Evolutionary conservation across 148 eudicot genomes (phyloP).

Genomic region (Chenopodium album): DNA sequence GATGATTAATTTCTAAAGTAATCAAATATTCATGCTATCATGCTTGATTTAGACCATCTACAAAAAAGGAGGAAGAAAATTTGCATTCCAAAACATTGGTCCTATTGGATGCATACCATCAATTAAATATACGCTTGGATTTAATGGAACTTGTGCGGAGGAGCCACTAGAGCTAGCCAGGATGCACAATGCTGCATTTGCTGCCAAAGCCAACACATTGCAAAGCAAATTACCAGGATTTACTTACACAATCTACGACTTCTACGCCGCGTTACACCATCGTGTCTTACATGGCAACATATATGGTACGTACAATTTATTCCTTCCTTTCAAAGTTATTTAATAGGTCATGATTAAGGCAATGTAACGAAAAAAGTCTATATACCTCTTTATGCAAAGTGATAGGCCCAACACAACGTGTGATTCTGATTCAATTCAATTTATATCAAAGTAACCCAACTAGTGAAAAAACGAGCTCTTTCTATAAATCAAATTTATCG

Average conservation of each 20-base stretch:
- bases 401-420: too few relatives aligned
- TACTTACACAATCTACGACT: constrained; percentile 37
- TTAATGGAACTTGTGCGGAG: constrained; percentile 20
- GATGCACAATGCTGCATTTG: constrained; percentile 35
- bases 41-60: constrained; percentile 31
- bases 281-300: constrained; percentile 23
- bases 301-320: constrained; percentile 29
- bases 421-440: too few relatives aligned
- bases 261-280: constrained; percentile 22
- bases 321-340: too few relatives aligned
- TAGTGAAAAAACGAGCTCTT: too few relatives aligned
- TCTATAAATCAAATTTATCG: too few relatives aligned
- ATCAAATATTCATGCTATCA: background rate
- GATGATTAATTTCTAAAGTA: background rate
- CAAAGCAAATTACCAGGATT: constrained; percentile 31
- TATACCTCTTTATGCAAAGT: too few relatives aligned
- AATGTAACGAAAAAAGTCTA: too few relatives aligned
- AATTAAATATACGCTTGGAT: constrained; percentile 25
- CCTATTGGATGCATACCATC: constrained; percentile 45
- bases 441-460: too few relatives aligned
- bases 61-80: constrained; percentile 41
- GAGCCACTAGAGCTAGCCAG: constrained; percentile 28
- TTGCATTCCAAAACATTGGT: constrained; percentile 46
- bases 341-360: too few relatives aligned
- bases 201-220: constrained; percentile 10